phyloP scores from a whole-genome alignment of 2,329 filamentous ascomycete genomes.

The Sporothrix pseudoabietina region DNA sequence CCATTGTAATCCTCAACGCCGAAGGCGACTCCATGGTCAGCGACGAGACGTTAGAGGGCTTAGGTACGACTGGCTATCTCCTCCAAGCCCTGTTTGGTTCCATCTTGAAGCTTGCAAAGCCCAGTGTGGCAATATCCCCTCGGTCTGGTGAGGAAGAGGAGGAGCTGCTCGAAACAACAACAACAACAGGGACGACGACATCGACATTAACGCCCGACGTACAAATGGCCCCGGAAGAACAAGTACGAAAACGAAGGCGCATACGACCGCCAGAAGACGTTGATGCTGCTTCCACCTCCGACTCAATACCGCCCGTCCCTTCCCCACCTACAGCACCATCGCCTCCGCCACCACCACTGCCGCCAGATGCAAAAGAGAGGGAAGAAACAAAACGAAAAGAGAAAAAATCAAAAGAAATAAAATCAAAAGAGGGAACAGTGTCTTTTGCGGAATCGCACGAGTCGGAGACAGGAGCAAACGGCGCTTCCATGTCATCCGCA shows the following conservation, averaged over 20 bases:
- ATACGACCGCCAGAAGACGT: not conserved
- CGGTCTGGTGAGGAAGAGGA: conserved; percentile 3
- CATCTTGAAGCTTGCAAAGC: conserved; percentile 65
- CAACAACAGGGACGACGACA: too few relatives aligned
- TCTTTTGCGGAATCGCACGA: not conserved
- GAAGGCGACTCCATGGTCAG: conserved; percentile 93
- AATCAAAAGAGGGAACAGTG: not conserved
- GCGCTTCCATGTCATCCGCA: conserved; percentile 9
- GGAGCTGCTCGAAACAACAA: not conserved
- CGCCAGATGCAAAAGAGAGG: conserved; percentile 23
- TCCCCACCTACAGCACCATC: conserved; percentile 23
- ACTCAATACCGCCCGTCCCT: conserved; percentile 21
- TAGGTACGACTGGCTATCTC: conserved; percentile 83
- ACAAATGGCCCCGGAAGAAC: not conserved
- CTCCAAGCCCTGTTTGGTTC: conserved; percentile 74
- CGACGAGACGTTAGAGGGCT: conserved; percentile 85
- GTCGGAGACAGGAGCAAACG: conserved; percentile 10
- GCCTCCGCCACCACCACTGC: conserved; percentile 31
- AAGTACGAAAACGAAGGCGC: conserved; percentile 10
- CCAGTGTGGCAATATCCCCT: conserved; percentile 27
- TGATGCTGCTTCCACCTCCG: not conserved
- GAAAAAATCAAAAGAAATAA: not conserved
- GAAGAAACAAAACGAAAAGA: not conserved
- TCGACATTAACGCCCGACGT: too few relatives aligned
- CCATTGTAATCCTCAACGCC: conserved; percentile 82